Conservation (phyloP, 202 grass and related monocot species). For the Hordeum pubiflorum region DNA sequence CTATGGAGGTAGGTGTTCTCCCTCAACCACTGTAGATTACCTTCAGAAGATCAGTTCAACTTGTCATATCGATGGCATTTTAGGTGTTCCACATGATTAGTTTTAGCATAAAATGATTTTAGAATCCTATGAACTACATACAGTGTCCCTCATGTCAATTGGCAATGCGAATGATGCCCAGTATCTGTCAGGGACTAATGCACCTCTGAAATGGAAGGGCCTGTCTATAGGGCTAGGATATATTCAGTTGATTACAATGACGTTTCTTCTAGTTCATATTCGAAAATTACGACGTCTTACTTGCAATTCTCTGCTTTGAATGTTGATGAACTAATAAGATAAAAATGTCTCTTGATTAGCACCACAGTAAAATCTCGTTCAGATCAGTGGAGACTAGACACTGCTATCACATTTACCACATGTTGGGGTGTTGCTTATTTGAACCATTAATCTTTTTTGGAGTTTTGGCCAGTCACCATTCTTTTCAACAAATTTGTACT, state of each 20-base stretch:
- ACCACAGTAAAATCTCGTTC: not conserved
- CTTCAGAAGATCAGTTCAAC: not conserved
- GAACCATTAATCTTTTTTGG: not conserved
- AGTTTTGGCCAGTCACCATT: not conserved
- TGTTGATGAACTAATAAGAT: constrained; percentile 53
- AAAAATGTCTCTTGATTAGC: constrained; percentile 20
- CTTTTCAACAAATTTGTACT: not conserved
- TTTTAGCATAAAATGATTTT: not conserved
- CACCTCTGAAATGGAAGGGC: not conserved
- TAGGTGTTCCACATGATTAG: not conserved
- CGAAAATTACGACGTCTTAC: constrained; percentile 14
- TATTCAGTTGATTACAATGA: not conserved
- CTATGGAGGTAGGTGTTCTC: constrained; percentile 57
- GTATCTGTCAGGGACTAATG: not conserved
- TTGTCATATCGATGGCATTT: not conserved
- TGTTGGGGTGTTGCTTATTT: not conserved
- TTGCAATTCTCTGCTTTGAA: constrained; percentile 44
- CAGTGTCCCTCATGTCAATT: not conserved
- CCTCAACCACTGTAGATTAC: not conserved
- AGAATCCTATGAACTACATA: not conserved
- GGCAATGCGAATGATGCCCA: not conserved
- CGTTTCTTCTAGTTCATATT: constrained; percentile 16
- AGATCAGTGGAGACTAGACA: constrained; percentile 21
- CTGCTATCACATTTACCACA: not conserved
- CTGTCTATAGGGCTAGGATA: not conserved